Conservation (phyloP, 345 rosid species). For the Aquilaria yunnanensis region DNA sequence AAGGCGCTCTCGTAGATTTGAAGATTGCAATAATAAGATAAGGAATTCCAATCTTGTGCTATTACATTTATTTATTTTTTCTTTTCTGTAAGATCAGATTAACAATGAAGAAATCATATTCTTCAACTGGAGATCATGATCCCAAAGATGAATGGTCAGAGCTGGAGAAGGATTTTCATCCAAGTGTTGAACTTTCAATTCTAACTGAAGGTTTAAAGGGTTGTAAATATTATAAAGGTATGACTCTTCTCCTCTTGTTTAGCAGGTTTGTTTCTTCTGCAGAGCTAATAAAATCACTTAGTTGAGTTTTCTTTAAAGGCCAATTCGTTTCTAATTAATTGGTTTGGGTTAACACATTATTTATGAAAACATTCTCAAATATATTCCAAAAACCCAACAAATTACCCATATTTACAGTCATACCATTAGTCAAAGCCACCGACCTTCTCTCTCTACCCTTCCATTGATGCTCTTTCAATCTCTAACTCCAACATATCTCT, state of each 20-base stretch:
- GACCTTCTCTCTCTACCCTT: too few species aligned
- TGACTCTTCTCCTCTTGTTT: not conserved
- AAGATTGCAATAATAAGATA: not conserved
- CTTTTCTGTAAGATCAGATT: conserved; percentile 36
- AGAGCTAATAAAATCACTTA: too few species aligned
- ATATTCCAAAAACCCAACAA: too few species aligned
- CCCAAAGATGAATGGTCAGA: conserved; percentile 58
- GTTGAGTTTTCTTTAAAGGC: too few species aligned
- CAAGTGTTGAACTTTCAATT: conserved; percentile 70
- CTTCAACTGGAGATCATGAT: conserved; percentile 58
- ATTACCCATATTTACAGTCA: too few species aligned
- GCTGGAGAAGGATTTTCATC: conserved; percentile 62
- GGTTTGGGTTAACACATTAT: too few species aligned
- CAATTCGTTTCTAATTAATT: too few species aligned
- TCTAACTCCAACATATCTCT: too few species aligned
- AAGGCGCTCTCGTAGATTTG: conserved; percentile 37
- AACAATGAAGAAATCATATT: conserved; percentile 90
- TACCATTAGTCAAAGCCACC: too few species aligned
- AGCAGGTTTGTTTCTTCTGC: too few species aligned
- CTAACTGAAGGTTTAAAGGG: conserved; percentile 81
- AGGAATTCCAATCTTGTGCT: not conserved
- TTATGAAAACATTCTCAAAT: too few species aligned
- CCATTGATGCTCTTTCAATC: too few species aligned
- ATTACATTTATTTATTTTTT: not conserved
- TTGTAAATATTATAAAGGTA: conserved; percentile 91